These are phyloP conservation scores for Pleurotus citrinopileatus DNA, from an alignment of 768 basidiomycete genomes.

Conservation along the genomic window DNA sequence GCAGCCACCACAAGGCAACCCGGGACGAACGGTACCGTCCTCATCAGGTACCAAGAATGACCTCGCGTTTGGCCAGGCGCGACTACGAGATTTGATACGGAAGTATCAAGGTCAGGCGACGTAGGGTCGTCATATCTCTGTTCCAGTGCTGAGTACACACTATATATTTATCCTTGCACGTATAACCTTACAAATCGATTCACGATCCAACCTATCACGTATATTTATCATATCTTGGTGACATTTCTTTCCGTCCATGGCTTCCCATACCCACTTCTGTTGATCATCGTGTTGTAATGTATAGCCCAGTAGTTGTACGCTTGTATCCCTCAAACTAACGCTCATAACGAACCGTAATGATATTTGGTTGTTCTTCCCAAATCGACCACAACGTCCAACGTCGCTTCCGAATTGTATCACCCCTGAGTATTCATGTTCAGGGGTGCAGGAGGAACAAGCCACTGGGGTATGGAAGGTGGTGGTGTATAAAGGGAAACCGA, in stretches of 20 bases:
- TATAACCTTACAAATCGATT: background rate
- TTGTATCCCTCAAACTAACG: background rate
- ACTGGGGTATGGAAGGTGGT: too few relatives aligned
- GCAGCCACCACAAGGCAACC: conserved; percentile 14
- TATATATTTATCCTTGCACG: background rate
- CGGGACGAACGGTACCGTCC: conserved; percentile 16
- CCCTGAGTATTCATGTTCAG: too few relatives aligned
- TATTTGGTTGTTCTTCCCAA: too few relatives aligned
- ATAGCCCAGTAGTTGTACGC: background rate
- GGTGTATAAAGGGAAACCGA: too few relatives aligned
- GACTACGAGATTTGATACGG: conserved; percentile 75
- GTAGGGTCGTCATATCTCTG: conserved; percentile 10
- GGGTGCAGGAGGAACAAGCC: too few relatives aligned
- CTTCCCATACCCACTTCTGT: background rate
- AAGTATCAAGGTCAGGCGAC: conserved; percentile 60
- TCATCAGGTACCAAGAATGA: conserved; percentile 36
- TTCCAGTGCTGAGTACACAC: background rate
- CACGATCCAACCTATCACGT: background rate
- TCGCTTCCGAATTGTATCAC: too few relatives aligned
- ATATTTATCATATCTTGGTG: too few relatives aligned
- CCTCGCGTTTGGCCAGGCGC: conserved; percentile 73
- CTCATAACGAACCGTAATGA: background rate
- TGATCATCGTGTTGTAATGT: conserved; percentile 1
- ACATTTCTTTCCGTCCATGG: too few relatives aligned
- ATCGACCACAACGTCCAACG: too few relatives aligned